Evolutionary conservation across 441 rosid species (phyloP), one percentile per base, ranked within the genome.

Genomic region (Geranium incanum): DNA sequence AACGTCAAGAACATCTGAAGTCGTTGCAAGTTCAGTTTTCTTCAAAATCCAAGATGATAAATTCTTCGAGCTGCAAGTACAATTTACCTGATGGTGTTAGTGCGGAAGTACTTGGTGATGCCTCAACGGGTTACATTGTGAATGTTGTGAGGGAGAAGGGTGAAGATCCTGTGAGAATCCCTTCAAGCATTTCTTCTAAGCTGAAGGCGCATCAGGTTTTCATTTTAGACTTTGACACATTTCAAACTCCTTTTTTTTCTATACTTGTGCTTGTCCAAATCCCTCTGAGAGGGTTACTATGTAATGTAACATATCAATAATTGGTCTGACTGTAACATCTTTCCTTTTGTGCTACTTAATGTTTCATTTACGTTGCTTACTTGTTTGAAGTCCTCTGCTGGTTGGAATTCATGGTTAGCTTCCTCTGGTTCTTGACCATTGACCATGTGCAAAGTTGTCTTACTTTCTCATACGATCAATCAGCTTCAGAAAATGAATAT

Each of bases 121-220:
- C 97, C 70, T 77, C 66, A 65, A 79, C 83, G 68, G 99, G 99
- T 77, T 92, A 88, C 82, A 86, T 96, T 80, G 97, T 96, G 78
- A 96, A 96, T 87, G 99, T 96, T 71, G 96, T 88, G 77, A 87
- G 99, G 86, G 99, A 96, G 81, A 85, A 86, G 76, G 95, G 97
- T 76, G 99, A 96, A 87, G 96, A 85, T 76, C 90, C 95, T 80
- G 96, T 92, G 76, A 86, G 97, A 83, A 81, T 96, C 81, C 89
- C 91, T 75, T 83, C 91, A 37, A 94, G 99, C 82, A 85, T 94
- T 84, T 90, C 99, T 11, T 83, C 87, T 67, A 92, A 90, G 83
- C 77, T 96, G 81, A 96, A 96, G 85, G 88, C 80, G 65, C 99
- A 96, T 83, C 99, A 96, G 98, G 99, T 96, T 80, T 67, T 67